Conservation (phyloP, 2,329 filamentous ascomycete genomes). For the Neurospora sp. region DNA sequence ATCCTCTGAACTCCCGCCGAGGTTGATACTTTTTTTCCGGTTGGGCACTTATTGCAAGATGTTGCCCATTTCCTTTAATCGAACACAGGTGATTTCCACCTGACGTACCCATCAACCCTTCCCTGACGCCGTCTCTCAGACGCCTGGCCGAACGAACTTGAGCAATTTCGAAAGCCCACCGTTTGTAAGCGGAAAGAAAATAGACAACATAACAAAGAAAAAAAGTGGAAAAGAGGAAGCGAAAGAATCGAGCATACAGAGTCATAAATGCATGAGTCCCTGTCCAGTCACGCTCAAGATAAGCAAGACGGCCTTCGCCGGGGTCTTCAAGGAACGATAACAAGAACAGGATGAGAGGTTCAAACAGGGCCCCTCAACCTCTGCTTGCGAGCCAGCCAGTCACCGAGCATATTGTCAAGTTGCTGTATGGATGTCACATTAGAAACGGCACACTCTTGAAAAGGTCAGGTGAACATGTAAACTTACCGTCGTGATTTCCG, state of each 20-base stretch:
- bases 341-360: constrained; percentile 4
- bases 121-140: neutral
- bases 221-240: neutral
- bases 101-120: neutral
- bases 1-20: neutral
- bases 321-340: neutral
- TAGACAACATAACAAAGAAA: neutral
- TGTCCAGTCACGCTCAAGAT: neutral
- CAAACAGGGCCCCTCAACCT: constrained; percentile 43
- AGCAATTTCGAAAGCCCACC: neutral
- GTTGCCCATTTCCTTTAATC: neutral
- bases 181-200: neutral
- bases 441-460: constrained; percentile 4
- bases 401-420: constrained; percentile 77
- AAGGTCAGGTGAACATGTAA: neutral
- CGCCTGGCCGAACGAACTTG: neutral
- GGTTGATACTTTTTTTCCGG: neutral
- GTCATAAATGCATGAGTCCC: neutral
- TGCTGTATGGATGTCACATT: constrained; percentile 36
- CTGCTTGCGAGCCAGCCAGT: constrained; percentile 67
- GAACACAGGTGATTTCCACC: neutral
- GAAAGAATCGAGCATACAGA: neutral
- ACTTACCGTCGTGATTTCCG: constrained; percentile 71
- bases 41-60: neutral
- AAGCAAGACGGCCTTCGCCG: neutral